Percentiles rank a stretch among this genome's conserved stretches.
phyloP scores from a whole-genome alignment of 129 eudicot species.

The Chrysanthemum lavandulifolium region DNA sequence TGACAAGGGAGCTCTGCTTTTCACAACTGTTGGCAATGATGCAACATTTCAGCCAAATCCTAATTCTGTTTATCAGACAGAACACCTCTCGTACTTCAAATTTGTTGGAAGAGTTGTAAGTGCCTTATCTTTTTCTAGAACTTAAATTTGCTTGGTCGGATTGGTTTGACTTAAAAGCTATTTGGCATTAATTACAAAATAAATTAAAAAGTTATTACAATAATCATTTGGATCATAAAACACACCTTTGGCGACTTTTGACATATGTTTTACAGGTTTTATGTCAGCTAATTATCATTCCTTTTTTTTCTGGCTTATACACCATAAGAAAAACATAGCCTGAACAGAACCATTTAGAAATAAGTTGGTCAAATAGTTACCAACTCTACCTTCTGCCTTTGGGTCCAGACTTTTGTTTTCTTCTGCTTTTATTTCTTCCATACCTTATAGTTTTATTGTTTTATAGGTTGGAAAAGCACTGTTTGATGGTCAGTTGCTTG shows the following conservation, averaged over 20 bases:
- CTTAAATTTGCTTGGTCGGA: background rate
- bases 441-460: constrained; percentile 7
- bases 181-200: too few species aligned
- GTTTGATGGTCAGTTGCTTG: constrained; percentile 93
- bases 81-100: constrained; percentile 96
- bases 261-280: background rate
- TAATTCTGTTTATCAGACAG: constrained; percentile 96
- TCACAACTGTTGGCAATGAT: constrained; percentile 95
- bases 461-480: constrained; percentile 94
- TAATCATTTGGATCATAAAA: too few species aligned
- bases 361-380: background rate
- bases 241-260: background rate
- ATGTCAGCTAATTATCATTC: background rate
- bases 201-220: too few species aligned
- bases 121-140: constrained; percentile 12
- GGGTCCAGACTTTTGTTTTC: background rate
- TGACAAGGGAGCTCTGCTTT: constrained; percentile 90
- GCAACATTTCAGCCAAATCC: constrained; percentile 98
- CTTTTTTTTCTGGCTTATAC: background rate
- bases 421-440: background rate
- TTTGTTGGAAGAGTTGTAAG: constrained; percentile 99
- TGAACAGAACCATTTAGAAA: background rate
- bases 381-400: background rate
- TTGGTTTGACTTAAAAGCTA: background rate
- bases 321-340: background rate